Base-by-base conservation (phyloP, 2,329 filamentous ascomycete species). In the Amauroascus verrucosus region DNA sequence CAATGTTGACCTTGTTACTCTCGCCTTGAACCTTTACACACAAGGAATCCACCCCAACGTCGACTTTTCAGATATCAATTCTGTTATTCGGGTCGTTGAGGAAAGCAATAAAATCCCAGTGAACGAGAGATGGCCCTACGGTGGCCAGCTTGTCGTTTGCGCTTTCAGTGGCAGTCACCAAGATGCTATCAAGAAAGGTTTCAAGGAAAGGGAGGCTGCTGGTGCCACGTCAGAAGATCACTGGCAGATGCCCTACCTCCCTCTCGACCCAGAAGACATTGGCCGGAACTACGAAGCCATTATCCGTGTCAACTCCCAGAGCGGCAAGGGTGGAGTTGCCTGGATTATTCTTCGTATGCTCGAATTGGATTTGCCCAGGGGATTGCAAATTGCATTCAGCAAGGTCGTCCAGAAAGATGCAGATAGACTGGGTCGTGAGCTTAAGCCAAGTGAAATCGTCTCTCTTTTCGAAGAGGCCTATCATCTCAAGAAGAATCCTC, bases 251-350 rank as follows among this genome's bases (percentile, higher is more conserved):
- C 91, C 91, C 0, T 97, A 97, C 67, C 83, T 97, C 47, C 91
- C 91, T 11, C 79, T 97, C 62, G 91, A 97, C 65, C 91, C 91
- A 4, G 79, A 86, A 64, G 91, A 97, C 65, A 95, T 97, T 59
- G 91, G 91, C 48, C 83, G 91, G 54, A 96, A 84, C n/a, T 97
- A 97, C 79, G 90, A 97, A 72, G 91, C 91, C 55, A 86, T 97
- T 66, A 97, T 97, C 67, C 86, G 91, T 56, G 91, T 97, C 79
- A 98, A 97, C 76, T 95, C 88, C 16, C 91, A 97, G 69, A 88
- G 83, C 62, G 91, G 91, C 60, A 97, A 98, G 75, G 91, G 91
- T 57, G 93, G 93, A 62, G 84, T 88, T 56, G 90, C 91, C 48
- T 97, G 88, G 87, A 86, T 97, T 66, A 90, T 97, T 66, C 83